phyloP scores from a whole-genome alignment of 2,329 filamentous ascomycete genomes.

The Fusarium scirpi region DNA sequence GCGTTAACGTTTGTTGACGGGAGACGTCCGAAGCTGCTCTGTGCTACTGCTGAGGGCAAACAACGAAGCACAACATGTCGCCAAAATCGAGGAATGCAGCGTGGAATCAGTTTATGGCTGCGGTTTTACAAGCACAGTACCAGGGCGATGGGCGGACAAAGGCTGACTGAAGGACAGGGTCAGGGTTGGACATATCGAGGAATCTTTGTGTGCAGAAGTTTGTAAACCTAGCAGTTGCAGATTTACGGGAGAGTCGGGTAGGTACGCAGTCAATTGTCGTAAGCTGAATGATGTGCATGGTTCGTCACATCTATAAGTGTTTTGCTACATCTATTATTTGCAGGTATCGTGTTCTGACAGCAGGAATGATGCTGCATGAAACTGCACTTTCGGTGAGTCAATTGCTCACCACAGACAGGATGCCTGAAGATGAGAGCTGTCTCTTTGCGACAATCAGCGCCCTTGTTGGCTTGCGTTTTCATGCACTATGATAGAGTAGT shows the following conservation, averaged over 20 bases:
- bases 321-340: not conserved
- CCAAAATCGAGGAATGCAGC: constrained; percentile 20
- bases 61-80: constrained; percentile 17
- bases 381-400: not conserved
- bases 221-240: not conserved
- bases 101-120: constrained; percentile 3
- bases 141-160: constrained; percentile 13
- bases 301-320: not conserved
- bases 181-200: constrained; percentile 24
- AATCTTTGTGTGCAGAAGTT: constrained; percentile 11
- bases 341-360: not conserved
- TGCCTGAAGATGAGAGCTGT: not conserved
- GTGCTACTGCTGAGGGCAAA: constrained; percentile 16
- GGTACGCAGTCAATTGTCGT: constrained; percentile 17
- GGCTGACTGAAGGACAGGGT: constrained; percentile 21
- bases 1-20: constrained; percentile 20
- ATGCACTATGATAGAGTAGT: constrained; percentile 19
- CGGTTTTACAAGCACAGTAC: not conserved
- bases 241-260: constrained; percentile 17
- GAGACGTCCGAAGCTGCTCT: constrained; percentile 6
- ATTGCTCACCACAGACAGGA: not conserved
- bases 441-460: not conserved
- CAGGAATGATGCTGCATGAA: not conserved
- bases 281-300: constrained; percentile 9
- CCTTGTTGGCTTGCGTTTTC: not conserved